Evolutionary conservation across 1,139 yeast genomes (phyloP), one percentile per base, ranked within the genome.

Genomic region (Yamadazyma kanchanaburiensis): DNA sequence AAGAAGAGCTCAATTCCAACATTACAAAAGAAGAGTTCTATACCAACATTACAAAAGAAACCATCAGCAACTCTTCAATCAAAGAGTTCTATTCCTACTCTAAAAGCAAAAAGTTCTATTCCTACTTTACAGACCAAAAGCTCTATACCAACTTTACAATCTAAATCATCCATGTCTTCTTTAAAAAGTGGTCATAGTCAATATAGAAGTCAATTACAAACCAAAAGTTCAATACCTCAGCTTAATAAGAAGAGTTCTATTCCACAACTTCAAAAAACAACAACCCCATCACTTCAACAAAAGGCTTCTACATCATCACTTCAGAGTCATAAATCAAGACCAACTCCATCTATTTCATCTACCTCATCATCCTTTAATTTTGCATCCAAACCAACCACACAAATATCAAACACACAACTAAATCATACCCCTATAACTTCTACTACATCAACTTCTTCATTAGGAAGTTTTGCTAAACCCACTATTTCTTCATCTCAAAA

Each of bases 401-500:
- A 25, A 8, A 12, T 22, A 14, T 25, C 7, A 7, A 18, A 10
- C 20, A 18, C 20, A 7, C 20, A 18, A 10, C n/a, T n/a, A n/a
- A n/a, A n/a, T n/a, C n/a, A n/a, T n/a, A n/a, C n/a, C n/a, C n/a
- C n/a, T n/a, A n/a, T n/a, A n/a, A n/a, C n/a, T n/a, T n/a, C n/a
- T n/a, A n/a, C n/a, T n/a, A 10, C 10, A 7, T 18, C 7, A 7
- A 7, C 7, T 7, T 18, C 20, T 7, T 8, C 10, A 10, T 7
- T 8, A 18, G 10, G 20, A 7, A 11, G 12, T 4, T 68, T 65
- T 43, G 55, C 61, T 40, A 60, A 58, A 42, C 74, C 73, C 9
- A 67, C 74, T 8, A 52, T 68, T 4, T 62, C 72, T n/a, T 65
- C 73, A 16, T 63, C 70, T 9, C 73, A 66, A 35, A 67, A 65